Conservation (phyloP, 2,329 filamentous ascomycete species). For the Diplocarpon rosae region DNA sequence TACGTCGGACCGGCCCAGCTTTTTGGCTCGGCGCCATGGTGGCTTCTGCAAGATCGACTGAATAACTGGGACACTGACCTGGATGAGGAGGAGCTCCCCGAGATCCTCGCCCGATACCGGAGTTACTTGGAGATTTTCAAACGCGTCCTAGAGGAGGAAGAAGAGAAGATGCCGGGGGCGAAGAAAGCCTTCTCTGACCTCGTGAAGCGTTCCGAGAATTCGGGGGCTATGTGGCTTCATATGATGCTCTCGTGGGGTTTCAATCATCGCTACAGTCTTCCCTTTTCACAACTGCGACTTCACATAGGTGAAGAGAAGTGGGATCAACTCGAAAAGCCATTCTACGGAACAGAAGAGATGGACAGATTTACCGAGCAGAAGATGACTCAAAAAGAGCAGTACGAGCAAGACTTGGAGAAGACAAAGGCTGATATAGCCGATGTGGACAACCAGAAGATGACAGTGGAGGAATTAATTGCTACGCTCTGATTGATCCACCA, state of each 20-base stretch:
- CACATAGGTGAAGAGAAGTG: constrained; percentile 10
- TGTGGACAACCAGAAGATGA: constrained; percentile 24
- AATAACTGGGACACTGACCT: constrained; percentile 11
- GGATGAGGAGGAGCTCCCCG: constrained; percentile 7
- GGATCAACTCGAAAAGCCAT: constrained; percentile 9
- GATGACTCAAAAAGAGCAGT: constrained; percentile 23
- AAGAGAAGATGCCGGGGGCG: constrained; percentile 11
- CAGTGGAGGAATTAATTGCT: constrained; percentile 15
- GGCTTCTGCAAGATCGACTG: constrained; percentile 23
- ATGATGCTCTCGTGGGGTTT: constrained; percentile 14
- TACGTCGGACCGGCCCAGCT: constrained; percentile 30
- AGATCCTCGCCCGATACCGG: constrained; percentile 11
- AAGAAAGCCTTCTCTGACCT: constrained; percentile 14
- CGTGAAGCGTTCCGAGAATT: constrained; percentile 13
- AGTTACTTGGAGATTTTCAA: constrained; percentile 13
- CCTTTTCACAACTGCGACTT: constrained; percentile 9
- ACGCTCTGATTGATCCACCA: too few species aligned
- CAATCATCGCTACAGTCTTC: constrained; percentile 9
- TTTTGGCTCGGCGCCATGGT: constrained; percentile 29
- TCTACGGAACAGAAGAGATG: constrained; percentile 7
- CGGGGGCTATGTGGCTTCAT: constrained; percentile 13
- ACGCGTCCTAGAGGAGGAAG: constrained; percentile 12
- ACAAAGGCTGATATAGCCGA: constrained; percentile 24
- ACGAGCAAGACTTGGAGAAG: constrained; percentile 27
- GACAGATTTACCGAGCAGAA: constrained; percentile 21